A percentile compares a stretch with the other conserved stretches of the same genome.
Evolutionary conservation across 2,329 filamentous ascomycete species (phyloP).

Genomic region (Pseudogymnoascus sp.): DNA sequence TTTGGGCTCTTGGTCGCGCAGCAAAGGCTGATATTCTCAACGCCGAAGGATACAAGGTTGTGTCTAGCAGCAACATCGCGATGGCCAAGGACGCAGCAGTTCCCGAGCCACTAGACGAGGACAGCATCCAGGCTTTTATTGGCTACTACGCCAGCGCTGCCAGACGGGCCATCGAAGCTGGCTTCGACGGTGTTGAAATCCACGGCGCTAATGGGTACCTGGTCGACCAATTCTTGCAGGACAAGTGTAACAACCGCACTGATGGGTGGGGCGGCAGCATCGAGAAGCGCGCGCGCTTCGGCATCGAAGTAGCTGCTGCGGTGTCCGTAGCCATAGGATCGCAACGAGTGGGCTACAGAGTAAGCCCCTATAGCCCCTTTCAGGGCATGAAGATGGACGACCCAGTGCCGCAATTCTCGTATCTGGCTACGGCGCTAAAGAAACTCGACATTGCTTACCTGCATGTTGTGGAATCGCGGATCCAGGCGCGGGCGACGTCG

Average conservation of each 20-base stretch:
- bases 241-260: conserved; percentile 43
- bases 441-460: conserved; percentile 52
- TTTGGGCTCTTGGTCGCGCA: conserved; percentile 55
- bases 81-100: conserved; percentile 25
- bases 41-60: neutral
- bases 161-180: conserved; percentile 31
- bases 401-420: conserved; percentile 55
- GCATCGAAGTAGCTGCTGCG: conserved; percentile 46
- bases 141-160: conserved; percentile 25
- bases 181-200: conserved; percentile 43
- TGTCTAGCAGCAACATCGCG: conserved; percentile 14
- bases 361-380: conserved; percentile 55
- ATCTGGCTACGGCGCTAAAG: conserved; percentile 47
- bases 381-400: conserved; percentile 59
- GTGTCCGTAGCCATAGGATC: conserved; percentile 45
- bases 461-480: conserved; percentile 51
- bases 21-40: conserved; percentile 27
- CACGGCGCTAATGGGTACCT: conserved; percentile 30
- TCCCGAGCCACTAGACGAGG: conserved; percentile 29
- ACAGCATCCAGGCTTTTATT: conserved; percentile 23
- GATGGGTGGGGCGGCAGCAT: conserved; percentile 47
- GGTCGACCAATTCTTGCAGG: conserved; percentile 29
- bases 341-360: conserved; percentile 47
- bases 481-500: conserved; percentile 32
- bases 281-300: conserved; percentile 46